phyloP scores from a whole-genome alignment of 345 rosid species.

The Linum lewisii region DNA sequence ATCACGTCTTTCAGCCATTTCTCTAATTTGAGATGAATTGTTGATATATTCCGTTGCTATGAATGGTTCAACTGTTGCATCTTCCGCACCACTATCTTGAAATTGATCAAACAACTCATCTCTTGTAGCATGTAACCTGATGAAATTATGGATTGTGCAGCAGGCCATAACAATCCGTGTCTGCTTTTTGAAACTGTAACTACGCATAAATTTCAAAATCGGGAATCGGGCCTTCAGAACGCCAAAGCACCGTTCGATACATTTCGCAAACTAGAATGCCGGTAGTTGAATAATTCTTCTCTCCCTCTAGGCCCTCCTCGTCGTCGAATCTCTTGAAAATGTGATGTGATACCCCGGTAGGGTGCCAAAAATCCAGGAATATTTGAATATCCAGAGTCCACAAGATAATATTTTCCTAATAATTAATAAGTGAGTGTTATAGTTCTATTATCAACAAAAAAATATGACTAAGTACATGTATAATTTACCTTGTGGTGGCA shows the following conservation, averaged over 20 bases:
- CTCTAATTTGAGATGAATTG: no score
- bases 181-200: neutral
- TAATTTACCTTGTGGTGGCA: neutral
- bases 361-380: neutral
- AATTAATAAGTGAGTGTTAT: neutral
- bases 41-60: no score
- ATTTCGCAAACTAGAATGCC: neutral
- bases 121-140: no score
- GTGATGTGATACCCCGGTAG: neutral
- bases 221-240: neutral
- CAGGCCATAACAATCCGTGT: neutral
- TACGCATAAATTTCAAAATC: neutral
- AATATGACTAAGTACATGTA: no score
- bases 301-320: neutral
- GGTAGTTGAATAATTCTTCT: neutral
- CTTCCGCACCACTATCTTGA: no score
- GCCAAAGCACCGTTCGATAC: neutral
- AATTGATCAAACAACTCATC: no score
- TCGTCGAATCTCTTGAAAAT: neutral
- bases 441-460: no score
- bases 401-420: neutral
- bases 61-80: no score
- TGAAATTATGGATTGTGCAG: neutral
- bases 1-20: no score
- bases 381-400: neutral